These are phyloP conservation scores for Apiosordaria backusii DNA, from an alignment of 495 filamentous ascomycete species.

Conservation along the genomic window DNA sequence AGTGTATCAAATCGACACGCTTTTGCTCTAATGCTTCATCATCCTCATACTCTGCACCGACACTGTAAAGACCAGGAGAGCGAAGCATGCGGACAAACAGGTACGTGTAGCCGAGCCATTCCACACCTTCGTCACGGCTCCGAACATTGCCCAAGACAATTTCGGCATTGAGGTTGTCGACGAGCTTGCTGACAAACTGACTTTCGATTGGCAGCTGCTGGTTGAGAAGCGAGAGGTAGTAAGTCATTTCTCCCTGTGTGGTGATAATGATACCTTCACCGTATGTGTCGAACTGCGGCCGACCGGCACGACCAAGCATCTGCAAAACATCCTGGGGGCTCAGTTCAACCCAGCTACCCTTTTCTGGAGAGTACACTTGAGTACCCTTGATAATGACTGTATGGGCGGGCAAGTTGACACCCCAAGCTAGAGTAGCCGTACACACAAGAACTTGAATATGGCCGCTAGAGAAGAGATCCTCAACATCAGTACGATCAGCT, in stretches of 20 bases:
- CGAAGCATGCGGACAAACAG: constrained; percentile 97
- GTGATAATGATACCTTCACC: constrained; percentile 99
- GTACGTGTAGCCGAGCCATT: constrained; percentile 99
- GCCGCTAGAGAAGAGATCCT: constrained; percentile 88
- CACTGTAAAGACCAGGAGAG: constrained; percentile 92
- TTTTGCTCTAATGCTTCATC: constrained; percentile 92
- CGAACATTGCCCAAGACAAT: constrained; percentile 94
- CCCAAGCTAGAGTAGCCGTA: constrained; percentile 94
- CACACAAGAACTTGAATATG: constrained; percentile 93
- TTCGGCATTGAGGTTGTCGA: constrained; percentile 96
- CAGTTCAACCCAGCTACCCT: constrained; percentile 97
- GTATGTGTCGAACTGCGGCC: constrained; percentile 95
- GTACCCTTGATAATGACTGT: constrained; percentile 98
- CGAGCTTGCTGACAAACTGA: constrained; percentile 87
- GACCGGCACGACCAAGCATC: constrained; percentile 96
- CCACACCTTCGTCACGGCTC: constrained; percentile 88
- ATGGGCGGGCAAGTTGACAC: constrained; percentile 91
- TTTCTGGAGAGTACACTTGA: constrained; percentile 96
- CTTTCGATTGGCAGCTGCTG: constrained; percentile 97
- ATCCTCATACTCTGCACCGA: constrained; percentile 91
- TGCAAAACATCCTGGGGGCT: constrained; percentile 97
- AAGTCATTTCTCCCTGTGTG: constrained; percentile 88
- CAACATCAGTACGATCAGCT: constrained; percentile 87
- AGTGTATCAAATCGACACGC: constrained; percentile 93
- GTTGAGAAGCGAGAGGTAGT: constrained; percentile 93